Evolutionary conservation across 1,284 basidiomycete genomes (phyloP), one percentile per base, ranked within the genome.

Genomic region (Ustilago shanxiensis): DNA sequence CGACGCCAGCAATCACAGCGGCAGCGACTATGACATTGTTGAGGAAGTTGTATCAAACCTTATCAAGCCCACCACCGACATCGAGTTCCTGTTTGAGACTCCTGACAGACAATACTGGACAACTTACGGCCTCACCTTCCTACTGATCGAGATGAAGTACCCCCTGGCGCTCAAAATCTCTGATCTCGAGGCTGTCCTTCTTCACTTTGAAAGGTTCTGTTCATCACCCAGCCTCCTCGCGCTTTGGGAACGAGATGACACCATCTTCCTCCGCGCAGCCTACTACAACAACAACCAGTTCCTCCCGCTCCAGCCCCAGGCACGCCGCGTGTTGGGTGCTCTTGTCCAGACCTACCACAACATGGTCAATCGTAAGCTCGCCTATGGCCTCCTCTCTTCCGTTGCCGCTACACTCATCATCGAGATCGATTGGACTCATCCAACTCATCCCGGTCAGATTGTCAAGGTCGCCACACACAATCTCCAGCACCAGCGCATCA

Each of bases 291-390:
- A 22, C 44, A 47, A 47, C 8, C 44, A 16, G 16, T 11, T 3
- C 6, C 7, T 3, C 24, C 20, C 44, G 16, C n/a, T 47, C 8
- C n/a, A 20, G 22, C n/a, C 20, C 44, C 20, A 47, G 22, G 44
- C 44, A 7, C 14, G 44, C 16, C 20, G 24, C 3, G 44, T 47
- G 9, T 47, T 47, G 44, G 44, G 24, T 47, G n/a, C 20, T n/a
- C 44, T 47, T n/a, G 22, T 47, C 44, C 44, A 20, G 44, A 13
- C 24, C 44, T 47, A 37, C 35, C 49, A 51, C 49, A 51, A 26
- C 49, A 51, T 51, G 49, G 16, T 51, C 26, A 9, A 22, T 29
- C 49, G 49, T 11, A 26, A 26, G 24, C 49, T 28, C 24, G 7
- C 22, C 16, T 51, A 28, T 29, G 49, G 49, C 16, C 26, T 51